Conservation (phyloP, 305 asterid genomes). For the Rubia peregrina region DNA sequence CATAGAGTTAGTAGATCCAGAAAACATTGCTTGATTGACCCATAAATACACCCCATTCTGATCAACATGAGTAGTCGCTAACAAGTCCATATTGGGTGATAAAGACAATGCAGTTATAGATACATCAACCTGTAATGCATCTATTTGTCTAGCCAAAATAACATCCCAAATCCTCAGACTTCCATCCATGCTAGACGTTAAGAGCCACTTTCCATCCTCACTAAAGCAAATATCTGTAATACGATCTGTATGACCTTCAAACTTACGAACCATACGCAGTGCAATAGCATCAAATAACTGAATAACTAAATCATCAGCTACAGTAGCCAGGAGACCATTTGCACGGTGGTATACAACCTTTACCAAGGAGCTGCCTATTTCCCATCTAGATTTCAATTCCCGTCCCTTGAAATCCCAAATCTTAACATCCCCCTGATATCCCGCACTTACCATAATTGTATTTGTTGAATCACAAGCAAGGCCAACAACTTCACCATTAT, state of each 20-base stretch:
- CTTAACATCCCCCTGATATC: conserved; percentile 77
- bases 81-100: conserved; percentile 89
- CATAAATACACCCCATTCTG: conserved; percentile 88
- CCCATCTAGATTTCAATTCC: conserved; percentile 58
- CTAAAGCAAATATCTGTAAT: conserved; percentile 83
- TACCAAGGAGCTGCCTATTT: conserved; percentile 56
- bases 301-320: conserved; percentile 76
- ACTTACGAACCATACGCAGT: conserved; percentile 72
- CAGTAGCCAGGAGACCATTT: conserved; percentile 84
- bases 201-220: conserved; percentile 96
- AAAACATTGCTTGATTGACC: conserved; percentile 90
- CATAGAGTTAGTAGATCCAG: conserved; percentile 47
- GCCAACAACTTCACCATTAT: conserved; percentile 75
- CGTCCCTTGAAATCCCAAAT: conserved; percentile 86
- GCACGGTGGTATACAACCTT: conserved; percentile 73
- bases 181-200: conserved; percentile 96
- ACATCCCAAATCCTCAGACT: conserved; percentile 93
- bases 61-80: conserved; percentile 84
- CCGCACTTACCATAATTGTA: conserved; percentile 70
- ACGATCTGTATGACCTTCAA: conserved; percentile 84
- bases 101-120: conserved; percentile 71
- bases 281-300: conserved; percentile 84
- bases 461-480: conserved; percentile 89
- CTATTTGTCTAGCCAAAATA: conserved; percentile 77
- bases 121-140: conserved; percentile 76